phyloP scores from a whole-genome alignment of 257 asterid genomes.

The Osmanthus fragrans region DNA sequence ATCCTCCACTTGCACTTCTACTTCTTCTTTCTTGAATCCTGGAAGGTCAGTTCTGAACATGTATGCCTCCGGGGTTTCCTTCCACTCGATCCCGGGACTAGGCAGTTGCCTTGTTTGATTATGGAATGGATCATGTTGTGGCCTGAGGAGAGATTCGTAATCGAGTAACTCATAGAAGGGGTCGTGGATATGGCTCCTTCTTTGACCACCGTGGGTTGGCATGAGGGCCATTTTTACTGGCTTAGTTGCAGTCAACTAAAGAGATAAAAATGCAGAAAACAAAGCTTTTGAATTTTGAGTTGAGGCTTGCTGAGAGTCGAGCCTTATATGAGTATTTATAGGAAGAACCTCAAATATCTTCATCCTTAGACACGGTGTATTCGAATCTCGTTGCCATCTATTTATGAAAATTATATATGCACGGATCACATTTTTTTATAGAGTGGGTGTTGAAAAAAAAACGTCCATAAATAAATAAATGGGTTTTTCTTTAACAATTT shows the following conservation, averaged over 20 bases:
- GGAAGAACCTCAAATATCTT: neutral
- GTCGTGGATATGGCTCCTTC: neutral
- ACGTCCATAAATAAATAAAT: too few species aligned
- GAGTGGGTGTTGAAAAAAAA: too few species aligned
- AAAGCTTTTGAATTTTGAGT: neutral
- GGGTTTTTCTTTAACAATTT: too few species aligned
- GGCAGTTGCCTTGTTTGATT: neutral
- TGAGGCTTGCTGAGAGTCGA: neutral
- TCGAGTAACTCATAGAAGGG: conserved; percentile 19
- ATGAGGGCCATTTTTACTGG: conserved; percentile 20
- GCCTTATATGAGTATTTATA: conserved; percentile 18
- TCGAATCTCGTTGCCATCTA: neutral
- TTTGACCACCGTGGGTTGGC: conserved; percentile 23
- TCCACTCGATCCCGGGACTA: conserved; percentile 25
- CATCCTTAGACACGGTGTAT: too few species aligned
- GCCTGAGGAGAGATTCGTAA: neutral
- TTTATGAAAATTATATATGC: too few species aligned
- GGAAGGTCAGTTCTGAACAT: conserved; percentile 32
- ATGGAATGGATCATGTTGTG: conserved; percentile 3
- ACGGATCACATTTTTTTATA: too few species aligned
- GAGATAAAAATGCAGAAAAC: neutral
- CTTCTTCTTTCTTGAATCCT: conserved; percentile 43
- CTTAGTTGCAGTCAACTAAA: neutral
- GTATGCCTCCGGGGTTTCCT: conserved; percentile 44
- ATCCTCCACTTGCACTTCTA: conserved; percentile 39